Conservation (phyloP, 2,329 filamentous ascomycete genomes). For the Arthrobotrys conoides region DNA sequence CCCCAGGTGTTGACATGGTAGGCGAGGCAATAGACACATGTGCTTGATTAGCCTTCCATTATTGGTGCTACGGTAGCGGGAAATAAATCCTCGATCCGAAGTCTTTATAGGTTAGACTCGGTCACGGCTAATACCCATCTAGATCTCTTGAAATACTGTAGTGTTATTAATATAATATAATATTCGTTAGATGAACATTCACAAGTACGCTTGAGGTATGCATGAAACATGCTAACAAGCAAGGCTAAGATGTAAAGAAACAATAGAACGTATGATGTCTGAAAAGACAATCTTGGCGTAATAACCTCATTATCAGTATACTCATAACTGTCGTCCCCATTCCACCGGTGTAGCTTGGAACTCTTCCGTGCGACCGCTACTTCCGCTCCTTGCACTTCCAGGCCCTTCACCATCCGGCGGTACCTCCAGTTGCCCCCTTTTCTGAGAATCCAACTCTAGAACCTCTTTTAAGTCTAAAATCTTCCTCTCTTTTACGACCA, state of each 20-base stretch:
- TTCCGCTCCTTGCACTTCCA: constrained; percentile 8
- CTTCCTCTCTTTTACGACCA: constrained; percentile 9
- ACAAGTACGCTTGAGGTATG: background rate
- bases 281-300: constrained; percentile 4
- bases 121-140: background rate
- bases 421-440: background rate
- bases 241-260: background rate
- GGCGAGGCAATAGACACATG: too few species aligned
- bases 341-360: constrained; percentile 29
- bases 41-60: too few species aligned
- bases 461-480: constrained; percentile 13
- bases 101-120: background rate
- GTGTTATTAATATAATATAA: background rate
- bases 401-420: background rate
- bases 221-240: background rate
- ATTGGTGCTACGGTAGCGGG: too few species aligned
- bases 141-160: background rate
- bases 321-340: constrained; percentile 26
- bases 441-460: background rate
- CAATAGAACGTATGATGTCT: background rate
- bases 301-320: background rate
- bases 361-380: constrained; percentile 16
- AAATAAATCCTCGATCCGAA: background rate
- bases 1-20: too few species aligned
- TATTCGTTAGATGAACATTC: background rate